These are phyloP conservation scores for Ceratocystis destructans DNA, from an alignment of 2,329 filamentous ascomycete species.

Conservation along the genomic window DNA sequence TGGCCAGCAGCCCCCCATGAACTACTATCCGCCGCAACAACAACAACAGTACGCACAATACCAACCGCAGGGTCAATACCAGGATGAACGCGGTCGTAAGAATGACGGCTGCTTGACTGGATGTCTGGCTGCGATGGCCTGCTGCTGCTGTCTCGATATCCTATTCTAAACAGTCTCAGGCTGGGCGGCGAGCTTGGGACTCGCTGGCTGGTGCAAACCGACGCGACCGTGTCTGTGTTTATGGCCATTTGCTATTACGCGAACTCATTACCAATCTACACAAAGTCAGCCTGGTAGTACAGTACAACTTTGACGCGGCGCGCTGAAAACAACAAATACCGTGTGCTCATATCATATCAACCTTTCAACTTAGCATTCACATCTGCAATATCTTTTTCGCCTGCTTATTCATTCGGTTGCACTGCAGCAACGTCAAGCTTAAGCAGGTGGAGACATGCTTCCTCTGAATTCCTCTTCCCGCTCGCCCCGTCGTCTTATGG, in stretches of 20 bases:
- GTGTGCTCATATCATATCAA: not conserved
- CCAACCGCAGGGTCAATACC: conserved; percentile 27
- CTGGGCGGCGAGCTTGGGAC: not conserved
- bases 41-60: conserved; percentile 11
- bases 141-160: conserved; percentile 45
- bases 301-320: too few relatives aligned
- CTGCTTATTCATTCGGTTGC: not conserved
- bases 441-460: not conserved
- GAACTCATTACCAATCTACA: not conserved
- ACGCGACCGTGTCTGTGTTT: not conserved
- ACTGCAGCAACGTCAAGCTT: not conserved
- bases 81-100: conserved; percentile 24
- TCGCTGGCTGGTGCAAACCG: not conserved
- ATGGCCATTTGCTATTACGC: not conserved
- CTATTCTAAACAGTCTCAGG: conserved; percentile 33
- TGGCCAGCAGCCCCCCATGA: conserved; percentile 20
- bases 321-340: too few relatives aligned
- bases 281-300: too few relatives aligned
- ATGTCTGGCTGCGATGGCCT: conserved; percentile 38
- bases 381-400: not conserved
- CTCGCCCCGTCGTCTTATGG: not conserved
- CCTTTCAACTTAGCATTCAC: not conserved
- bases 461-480: not conserved
- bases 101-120: conserved; percentile 30
- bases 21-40: conserved; percentile 29